Base-by-base conservation (phyloP, 2,329 filamentous ascomycete species). In the Diaporthe longicolla region DNA sequence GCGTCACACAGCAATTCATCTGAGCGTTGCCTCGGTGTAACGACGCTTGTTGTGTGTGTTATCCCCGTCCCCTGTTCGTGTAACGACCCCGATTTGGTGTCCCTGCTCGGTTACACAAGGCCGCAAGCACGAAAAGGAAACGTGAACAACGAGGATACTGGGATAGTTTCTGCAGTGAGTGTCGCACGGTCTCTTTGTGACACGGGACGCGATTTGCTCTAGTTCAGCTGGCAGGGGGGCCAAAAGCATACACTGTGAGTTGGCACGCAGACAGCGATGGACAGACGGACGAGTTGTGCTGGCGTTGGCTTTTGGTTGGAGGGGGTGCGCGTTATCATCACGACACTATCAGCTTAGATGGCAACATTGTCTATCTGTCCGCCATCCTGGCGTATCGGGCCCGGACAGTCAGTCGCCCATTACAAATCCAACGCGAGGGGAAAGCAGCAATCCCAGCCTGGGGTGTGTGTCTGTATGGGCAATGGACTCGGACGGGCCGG, bases 1-100 rank as follows among this genome's bases (percentile, higher is more conserved):
- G 21, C 32, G 63, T 68, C 48, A n/a, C 63, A 68, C 63, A 54
- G 17, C 26, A 19, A 17, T 43, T 43, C 48, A 54, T 26, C 63
- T 40, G n/a, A 40, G n/a, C 63, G 29, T 48, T 37, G 37, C 40
- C 40, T 24, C 40, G 10, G 63, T 68, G 63, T 68, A 52, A 68
- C 63, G 45, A 52, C 48, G 48, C 48, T 24, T 50, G 48, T n/a
- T n/a, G 43, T 48, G 35, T 11, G 35, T 37, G 35, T 10, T 19
- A 3, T 15, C 45, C 45, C 45, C 10, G n/a, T 21, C n/a, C 48
- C 48, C 48, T 26, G n/a, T 24, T 52, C 15, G 48, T 52, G 48
- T 24, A 52, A 52, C n/a, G n/a, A 11, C 21, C 48, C 48, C 48
- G n/a, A 21, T 52, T 9, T 52, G 48, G 58, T 19, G 21, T n/a